Base-by-base conservation (phyloP, 495 filamentous ascomycete species). In the Echria macrotheca region DNA sequence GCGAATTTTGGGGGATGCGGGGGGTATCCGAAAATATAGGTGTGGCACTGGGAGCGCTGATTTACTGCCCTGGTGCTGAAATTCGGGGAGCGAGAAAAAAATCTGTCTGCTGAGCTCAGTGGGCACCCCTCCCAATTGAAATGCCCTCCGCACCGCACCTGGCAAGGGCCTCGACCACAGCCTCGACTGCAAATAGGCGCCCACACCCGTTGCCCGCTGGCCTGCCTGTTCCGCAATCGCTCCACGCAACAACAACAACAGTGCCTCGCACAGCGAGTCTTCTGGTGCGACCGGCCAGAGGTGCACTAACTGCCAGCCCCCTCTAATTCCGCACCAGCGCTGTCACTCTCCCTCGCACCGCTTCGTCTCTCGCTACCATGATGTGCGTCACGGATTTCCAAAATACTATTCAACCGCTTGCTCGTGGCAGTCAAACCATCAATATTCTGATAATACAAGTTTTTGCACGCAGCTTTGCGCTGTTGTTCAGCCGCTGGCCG, bases 11-110 rank as follows among this genome's bases (percentile, higher is more conserved):
- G 63, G 60, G 63, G 63, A 44, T 32, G 48, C 14, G 48, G 58
- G 47, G 60, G 60, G 60, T 55, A 49, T 26, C 21, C 47, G 41
- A 60, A 65, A 63, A 49, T 66, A 64, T 66, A 66, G 56, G 56
- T 53, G 55, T 31, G 45, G 29, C 49, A 23, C 52, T 48, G 50
- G 52, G 52, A 60, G 57, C 59, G 57, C 61, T 63, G 61, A 65
- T 65, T 65, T 55, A 46, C 38, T 47, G 49, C n/a, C n/a, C n/a
- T n/a, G n/a, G n/a, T n/a, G n/a, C 54, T 56, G 48, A 57, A 57
- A 51, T 54, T 56, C 35, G 61, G 61, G 47, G 47, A 37, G 35
- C 33, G 26, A 21, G 50, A 55, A 65, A 60, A 59, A 58, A 45
- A 47, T 52, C 52, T 52, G 52, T 46, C 47, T 48, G 47, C 56